A percentile compares a stretch with the other conserved stretches of the same genome.
Evolutionary conservation across 2,329 filamentous ascomycete species (phyloP).

Genomic region (Fusarium sp.): DNA sequence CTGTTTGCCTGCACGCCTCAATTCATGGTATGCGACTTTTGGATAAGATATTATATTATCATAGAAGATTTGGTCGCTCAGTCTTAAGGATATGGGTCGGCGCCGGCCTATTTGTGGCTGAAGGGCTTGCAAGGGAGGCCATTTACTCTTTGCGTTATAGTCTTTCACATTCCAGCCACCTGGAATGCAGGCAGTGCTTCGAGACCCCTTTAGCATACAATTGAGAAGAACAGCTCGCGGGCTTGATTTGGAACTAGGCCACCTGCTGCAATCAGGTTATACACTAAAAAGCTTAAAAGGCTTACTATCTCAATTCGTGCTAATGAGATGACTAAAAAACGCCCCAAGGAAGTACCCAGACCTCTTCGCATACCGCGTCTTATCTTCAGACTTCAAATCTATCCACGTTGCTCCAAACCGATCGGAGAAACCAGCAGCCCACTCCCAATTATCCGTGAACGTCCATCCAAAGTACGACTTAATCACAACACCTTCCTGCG

Average conservation of each 20-base stretch:
- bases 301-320: background rate
- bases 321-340: conserved; percentile 31
- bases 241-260: background rate
- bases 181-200: background rate
- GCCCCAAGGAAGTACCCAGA: conserved; percentile 38
- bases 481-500: conserved; percentile 51
- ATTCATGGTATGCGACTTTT: background rate
- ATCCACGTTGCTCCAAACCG: conserved; percentile 55
- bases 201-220: background rate
- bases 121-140: background rate
- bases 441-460: conserved; percentile 57
- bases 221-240: background rate
- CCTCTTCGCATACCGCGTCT: conserved; percentile 36
- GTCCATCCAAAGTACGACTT: conserved; percentile 56
- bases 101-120: background rate
- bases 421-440: conserved; percentile 54
- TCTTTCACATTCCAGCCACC: background rate
- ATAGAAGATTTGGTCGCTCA: background rate
- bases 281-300: background rate
- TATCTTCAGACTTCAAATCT: conserved; percentile 45
- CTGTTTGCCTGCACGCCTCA: background rate
- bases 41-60: background rate
- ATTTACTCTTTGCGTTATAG: background rate
- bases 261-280: background rate
- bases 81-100: background rate